phyloP scores from a whole-genome alignment of 164 flowering plant species.

The Malania oleifera region DNA sequence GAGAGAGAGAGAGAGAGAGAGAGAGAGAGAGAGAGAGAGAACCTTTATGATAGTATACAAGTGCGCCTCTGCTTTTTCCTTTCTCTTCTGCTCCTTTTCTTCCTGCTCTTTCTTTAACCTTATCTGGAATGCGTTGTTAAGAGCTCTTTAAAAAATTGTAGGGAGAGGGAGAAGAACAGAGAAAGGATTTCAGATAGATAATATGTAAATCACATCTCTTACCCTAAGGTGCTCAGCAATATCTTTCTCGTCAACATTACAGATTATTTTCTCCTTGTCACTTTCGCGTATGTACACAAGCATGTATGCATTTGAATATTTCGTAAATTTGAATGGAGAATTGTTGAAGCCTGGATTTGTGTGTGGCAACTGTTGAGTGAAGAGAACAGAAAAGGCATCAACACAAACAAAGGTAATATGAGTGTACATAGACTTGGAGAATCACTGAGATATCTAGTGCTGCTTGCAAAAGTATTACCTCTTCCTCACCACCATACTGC shows the following conservation, averaged over 20 bases:
- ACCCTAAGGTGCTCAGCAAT: conserved; percentile 56
- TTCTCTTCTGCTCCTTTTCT: conserved; percentile 44
- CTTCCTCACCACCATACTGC: conserved; percentile 44
- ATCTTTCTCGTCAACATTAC: conserved; percentile 55
- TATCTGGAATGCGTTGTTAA: conserved; percentile 17
- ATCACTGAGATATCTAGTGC: too few relatives aligned
- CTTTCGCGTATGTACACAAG: conserved; percentile 54
- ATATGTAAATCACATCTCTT: conserved; percentile 8
- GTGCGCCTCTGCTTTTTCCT: conserved; percentile 40
- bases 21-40: neutral
- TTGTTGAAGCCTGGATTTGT: conserved; percentile 55
- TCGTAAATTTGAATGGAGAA: conserved; percentile 51
- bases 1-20: neutral
- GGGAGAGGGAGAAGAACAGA: neutral
- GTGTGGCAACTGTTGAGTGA: conserved; percentile 37
- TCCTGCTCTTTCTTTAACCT: conserved; percentile 54
- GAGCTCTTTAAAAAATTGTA: neutral
- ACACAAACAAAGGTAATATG: neutral
- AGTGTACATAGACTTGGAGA: conserved; percentile 11
- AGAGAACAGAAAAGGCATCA: neutral
- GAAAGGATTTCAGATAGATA: neutral
- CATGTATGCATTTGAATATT: conserved; percentile 61
- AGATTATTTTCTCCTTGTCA: conserved; percentile 55
- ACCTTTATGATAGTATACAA: conserved; percentile 47
- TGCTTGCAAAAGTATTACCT: conserved; percentile 14